Evolutionary conservation across 139 green algal species (phyloP).

Genomic region (Monoraphidium neglectum): DNA sequence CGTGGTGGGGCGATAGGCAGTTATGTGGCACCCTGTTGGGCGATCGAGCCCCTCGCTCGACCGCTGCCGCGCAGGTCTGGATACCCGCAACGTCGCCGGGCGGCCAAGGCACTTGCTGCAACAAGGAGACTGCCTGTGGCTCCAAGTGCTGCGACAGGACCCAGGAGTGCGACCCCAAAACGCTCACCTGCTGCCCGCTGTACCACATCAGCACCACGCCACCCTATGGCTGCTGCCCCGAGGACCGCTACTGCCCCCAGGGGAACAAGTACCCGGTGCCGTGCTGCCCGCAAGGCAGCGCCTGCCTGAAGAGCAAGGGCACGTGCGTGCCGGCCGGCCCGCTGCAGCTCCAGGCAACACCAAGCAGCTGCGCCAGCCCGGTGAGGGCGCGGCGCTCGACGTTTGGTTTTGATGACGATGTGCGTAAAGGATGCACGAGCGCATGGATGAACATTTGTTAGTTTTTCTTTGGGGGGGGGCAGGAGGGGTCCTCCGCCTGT

Average conservation of each 20-base stretch:
- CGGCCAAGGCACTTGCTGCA: background rate
- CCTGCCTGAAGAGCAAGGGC: background rate
- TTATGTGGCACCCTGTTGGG: too few species aligned
- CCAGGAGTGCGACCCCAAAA: background rate
- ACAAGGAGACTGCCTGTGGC: background rate
- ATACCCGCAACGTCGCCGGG: background rate
- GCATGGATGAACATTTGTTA: too few species aligned
- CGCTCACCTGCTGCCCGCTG: background rate
- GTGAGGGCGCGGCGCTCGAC: too few species aligned
- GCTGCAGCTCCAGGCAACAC: background rate
- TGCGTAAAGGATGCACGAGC: too few species aligned
- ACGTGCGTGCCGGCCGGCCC: background rate
- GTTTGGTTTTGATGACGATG: too few species aligned
- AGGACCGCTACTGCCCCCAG: background rate
- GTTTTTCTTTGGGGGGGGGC: too few species aligned
- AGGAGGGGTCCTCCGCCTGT: too few species aligned
- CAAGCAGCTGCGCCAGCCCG: background rate
- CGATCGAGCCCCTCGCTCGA: too few species aligned
- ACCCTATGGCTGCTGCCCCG: background rate
- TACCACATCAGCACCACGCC: background rate
- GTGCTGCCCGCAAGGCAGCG: background rate
- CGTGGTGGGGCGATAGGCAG: too few species aligned
- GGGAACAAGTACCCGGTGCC: too few species aligned
- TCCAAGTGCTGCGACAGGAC: background rate
- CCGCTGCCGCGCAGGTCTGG: background rate